A percentile compares a stretch with the other conserved stretches of the same genome.
phyloP scores from a whole-genome alignment of 2,329 filamentous ascomycete genomes.

The Rhytidhysteron rufulum region DNA sequence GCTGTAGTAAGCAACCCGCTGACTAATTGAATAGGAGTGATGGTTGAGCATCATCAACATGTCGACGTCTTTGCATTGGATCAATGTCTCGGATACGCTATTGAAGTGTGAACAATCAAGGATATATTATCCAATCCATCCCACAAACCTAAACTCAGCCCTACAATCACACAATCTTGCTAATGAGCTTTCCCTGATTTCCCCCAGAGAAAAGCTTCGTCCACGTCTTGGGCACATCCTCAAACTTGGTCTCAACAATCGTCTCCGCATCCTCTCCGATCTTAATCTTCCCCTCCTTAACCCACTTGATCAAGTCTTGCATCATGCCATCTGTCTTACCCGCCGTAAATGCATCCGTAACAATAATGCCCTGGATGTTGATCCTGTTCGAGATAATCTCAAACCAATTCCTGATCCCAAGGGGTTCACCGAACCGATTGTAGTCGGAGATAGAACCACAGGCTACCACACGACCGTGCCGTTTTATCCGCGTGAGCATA shows the following conservation, averaged over 20 bases:
- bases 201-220: constrained; percentile 45
- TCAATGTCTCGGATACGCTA: too few species aligned
- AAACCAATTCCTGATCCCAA: constrained; percentile 41
- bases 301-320: constrained; percentile 18
- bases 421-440: constrained; percentile 29
- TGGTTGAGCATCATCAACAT: too few species aligned
- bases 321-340: constrained; percentile 25
- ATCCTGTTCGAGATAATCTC: constrained; percentile 41
- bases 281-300: constrained; percentile 46
- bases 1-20: too few species aligned
- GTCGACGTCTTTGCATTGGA: too few species aligned
- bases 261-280: constrained; percentile 46
- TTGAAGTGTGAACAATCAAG: too few species aligned
- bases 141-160: too few species aligned
- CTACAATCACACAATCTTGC: constrained; percentile 23
- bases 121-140: too few species aligned
- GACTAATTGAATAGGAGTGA: too few species aligned
- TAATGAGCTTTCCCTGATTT: constrained; percentile 48
- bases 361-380: constrained; percentile 43
- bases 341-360: constrained; percentile 34
- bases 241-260: constrained; percentile 44
- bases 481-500: constrained; percentile 42
- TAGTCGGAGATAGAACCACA: constrained; percentile 44
- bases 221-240: constrained; percentile 50
- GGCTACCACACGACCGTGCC: constrained; percentile 38